These are phyloP conservation scores for Sambucus nigra DNA, from an alignment of 129 eudicot species.

Conservation along the genomic window DNA sequence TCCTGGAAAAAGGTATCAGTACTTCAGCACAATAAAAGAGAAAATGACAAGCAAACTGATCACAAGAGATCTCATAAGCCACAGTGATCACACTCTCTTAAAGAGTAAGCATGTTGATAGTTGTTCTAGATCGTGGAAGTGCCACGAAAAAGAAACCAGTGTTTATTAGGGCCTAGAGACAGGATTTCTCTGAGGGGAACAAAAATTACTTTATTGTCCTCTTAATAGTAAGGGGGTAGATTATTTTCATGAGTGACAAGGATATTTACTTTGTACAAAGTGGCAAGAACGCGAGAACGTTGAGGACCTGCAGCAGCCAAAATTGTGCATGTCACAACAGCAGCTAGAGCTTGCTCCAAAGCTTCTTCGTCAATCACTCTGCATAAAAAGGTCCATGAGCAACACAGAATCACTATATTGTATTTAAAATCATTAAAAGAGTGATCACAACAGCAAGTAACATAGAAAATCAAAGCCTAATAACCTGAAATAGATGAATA, in stretches of 20 bases:
- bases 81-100: too few relatives aligned
- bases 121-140: too few relatives aligned
- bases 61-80: too few relatives aligned
- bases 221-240: too few relatives aligned
- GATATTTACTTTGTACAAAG: conserved; percentile 75
- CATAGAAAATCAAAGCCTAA: too few relatives aligned
- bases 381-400: conserved; percentile 18
- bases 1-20: conserved; percentile 39
- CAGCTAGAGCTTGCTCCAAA: conserved; percentile 92
- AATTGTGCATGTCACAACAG: conserved; percentile 97
- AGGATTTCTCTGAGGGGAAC: too few relatives aligned
- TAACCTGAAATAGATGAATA: too few relatives aligned
- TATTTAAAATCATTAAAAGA: too few relatives aligned
- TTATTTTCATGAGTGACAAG: background rate
- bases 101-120: too few relatives aligned
- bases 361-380: conserved; percentile 97
- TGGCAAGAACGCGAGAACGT: conserved; percentile 98
- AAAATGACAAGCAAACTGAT: background rate
- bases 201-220: too few relatives aligned
- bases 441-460: too few relatives aligned
- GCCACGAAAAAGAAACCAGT: background rate
- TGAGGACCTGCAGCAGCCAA: conserved; percentile 99
- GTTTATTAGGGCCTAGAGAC: background rate
- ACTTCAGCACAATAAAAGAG: background rate
- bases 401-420: too few relatives aligned